phyloP scores from a whole-genome alignment of 495 filamentous ascomycete species.

The Chaetomium fimeti region DNA sequence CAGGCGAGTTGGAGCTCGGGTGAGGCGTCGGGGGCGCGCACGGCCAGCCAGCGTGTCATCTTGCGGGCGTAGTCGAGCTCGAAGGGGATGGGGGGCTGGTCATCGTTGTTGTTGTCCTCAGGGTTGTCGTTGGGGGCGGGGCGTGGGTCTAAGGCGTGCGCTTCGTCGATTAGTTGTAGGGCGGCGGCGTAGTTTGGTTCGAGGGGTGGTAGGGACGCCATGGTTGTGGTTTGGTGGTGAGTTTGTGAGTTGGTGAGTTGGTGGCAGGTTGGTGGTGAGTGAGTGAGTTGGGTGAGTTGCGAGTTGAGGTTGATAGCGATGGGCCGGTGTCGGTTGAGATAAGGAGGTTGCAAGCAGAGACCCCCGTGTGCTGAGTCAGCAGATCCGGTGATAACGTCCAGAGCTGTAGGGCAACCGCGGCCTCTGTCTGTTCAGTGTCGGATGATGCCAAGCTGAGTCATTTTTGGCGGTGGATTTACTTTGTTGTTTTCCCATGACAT shows the following conservation, averaged over 20 bases:
- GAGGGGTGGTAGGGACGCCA: conserved; percentile 29
- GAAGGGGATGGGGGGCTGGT: conserved; percentile 59
- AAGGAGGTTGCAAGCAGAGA: too few relatives aligned
- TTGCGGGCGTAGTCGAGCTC: conserved; percentile 77
- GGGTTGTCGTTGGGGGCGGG: conserved; percentile 32
- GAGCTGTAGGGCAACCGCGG: too few relatives aligned
- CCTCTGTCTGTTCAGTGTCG: too few relatives aligned
- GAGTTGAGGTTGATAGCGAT: too few relatives aligned
- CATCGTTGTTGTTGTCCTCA: conserved; percentile 32
- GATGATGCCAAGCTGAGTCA: too few relatives aligned
- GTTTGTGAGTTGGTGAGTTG: neutral
- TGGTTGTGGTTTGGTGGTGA: conserved; percentile 15
- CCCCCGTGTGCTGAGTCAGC: too few relatives aligned
- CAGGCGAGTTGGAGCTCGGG: conserved; percentile 67
- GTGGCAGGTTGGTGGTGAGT: conserved; percentile 1
- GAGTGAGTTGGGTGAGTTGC: neutral
- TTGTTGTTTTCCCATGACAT: too few relatives aligned
- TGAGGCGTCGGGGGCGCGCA: conserved; percentile 55
- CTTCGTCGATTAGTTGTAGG: conserved; percentile 65
- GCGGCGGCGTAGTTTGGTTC: conserved; percentile 42
- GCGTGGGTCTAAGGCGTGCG: conserved; percentile 66
- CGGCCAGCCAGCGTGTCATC: conserved; percentile 68
- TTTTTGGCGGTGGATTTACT: too few relatives aligned
- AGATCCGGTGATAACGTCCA: too few relatives aligned
- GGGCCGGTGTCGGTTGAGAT: too few relatives aligned